phyloP scores from a whole-genome alignment of 139 green algal species.

The Monoraphidium neglectum region DNA sequence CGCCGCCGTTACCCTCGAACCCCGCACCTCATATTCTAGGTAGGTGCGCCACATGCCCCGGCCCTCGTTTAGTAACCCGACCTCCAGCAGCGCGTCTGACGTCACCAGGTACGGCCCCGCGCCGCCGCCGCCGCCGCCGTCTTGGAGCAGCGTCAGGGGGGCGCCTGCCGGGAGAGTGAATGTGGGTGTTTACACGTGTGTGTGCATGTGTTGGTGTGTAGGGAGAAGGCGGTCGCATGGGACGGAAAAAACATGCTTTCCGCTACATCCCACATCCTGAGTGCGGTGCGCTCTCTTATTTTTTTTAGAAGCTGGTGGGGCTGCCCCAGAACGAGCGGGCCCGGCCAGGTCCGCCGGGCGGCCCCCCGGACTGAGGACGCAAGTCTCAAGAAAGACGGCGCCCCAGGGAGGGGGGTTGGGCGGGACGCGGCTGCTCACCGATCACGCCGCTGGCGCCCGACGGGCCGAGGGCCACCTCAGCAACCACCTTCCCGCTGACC shows the following conservation, averaged over 20 bases:
- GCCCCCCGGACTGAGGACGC: no score
- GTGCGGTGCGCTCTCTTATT: no score
- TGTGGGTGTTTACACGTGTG: neutral
- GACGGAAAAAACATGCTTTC: no score
- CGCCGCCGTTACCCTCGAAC: neutral
- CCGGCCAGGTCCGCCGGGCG: no score
- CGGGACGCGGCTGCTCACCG: no score
- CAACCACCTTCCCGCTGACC: conserved; percentile 48
- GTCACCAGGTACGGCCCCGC: conserved; percentile 30
- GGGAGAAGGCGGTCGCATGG: neutral
- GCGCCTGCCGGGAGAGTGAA: conserved; percentile 2
- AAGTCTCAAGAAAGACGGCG: no score
- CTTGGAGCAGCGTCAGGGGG: conserved; percentile 16
- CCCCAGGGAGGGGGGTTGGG: no score
- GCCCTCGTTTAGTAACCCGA: conserved; percentile 61
- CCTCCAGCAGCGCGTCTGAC: conserved; percentile 66
- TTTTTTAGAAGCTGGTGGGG: no score
- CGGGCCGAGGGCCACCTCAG: conserved; percentile 18
- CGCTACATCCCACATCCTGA: no score
- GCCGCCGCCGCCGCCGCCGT: neutral
- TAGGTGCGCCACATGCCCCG: conserved; percentile 86
- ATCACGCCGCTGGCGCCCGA: no score
- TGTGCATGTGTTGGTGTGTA: neutral
- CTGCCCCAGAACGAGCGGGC: no score
- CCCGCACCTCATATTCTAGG: conserved; percentile 55